Conservation (phyloP, 305 asterid species). For the Euphrasia arctica region DNA sequence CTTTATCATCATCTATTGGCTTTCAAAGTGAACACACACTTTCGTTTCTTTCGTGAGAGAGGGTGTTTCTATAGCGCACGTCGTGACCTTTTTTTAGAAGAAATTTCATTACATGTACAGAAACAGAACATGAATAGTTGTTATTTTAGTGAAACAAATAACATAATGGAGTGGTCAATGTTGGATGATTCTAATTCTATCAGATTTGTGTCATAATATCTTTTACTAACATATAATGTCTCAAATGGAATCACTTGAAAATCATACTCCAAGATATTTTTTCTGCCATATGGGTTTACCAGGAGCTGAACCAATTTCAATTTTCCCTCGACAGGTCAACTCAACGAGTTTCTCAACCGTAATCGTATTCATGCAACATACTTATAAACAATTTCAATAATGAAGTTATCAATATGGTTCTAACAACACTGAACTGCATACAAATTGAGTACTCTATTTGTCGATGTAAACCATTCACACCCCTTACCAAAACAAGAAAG, state of each 20-base stretch:
- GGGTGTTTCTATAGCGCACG: constrained; percentile 16
- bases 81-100: not conserved
- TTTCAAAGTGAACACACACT: constrained; percentile 50
- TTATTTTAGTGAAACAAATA: constrained; percentile 14
- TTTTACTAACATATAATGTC: not conserved
- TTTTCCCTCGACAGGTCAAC: too few species aligned
- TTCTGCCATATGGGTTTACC: too few species aligned
- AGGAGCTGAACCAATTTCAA: not conserved
- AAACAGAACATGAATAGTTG: constrained; percentile 5
- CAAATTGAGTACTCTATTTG: constrained; percentile 27
- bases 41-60: not conserved
- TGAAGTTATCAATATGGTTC: not conserved
- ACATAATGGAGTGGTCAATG: not conserved
- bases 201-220: not conserved
- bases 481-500: constrained; percentile 24
- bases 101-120: constrained; percentile 26
- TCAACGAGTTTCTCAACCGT: not conserved
- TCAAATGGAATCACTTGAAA: not conserved
- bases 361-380: too few species aligned
- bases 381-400: not conserved
- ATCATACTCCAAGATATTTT: not conserved
- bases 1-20: constrained; percentile 81
- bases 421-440: constrained; percentile 35
- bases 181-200: not conserved
- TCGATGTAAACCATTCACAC: constrained; percentile 4